These are phyloP conservation scores for Xylaria hypoxylon DNA, from an alignment of 2,329 filamentous ascomycete genomes.

Conservation along the genomic window DNA sequence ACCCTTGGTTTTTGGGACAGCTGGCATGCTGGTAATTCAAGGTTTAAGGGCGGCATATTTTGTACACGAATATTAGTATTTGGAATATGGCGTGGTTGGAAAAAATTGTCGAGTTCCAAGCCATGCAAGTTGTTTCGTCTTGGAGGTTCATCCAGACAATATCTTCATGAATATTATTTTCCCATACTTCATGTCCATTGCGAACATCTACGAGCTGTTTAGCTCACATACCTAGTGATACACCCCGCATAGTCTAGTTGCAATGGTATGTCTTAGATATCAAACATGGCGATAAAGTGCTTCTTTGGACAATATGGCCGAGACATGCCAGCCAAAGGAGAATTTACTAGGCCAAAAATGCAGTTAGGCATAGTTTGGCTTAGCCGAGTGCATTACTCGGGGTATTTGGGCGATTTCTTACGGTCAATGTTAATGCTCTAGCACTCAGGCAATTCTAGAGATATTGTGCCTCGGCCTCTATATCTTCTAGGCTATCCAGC, in stretches of 20 bases:
- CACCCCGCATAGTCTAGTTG: conserved; percentile 36
- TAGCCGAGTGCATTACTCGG: conserved; percentile 4
- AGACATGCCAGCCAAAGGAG: conserved; percentile 40
- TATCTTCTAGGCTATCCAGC: neutral
- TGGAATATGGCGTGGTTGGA: conserved; percentile 10
- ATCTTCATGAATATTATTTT: neutral
- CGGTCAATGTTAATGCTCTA: neutral
- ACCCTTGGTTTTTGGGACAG: too few relatives aligned
- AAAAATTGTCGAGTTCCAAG: neutral
- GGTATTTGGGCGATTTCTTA: too few relatives aligned
- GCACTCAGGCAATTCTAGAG: neutral
- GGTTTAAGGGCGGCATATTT: neutral
- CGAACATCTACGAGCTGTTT: neutral
- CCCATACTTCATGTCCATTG: neutral
- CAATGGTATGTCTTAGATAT: conserved; percentile 37
- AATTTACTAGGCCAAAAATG: conserved; percentile 10
- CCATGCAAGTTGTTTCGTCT: neutral
- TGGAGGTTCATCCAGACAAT: neutral
- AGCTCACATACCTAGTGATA: conserved; percentile 4
- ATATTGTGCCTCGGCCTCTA: neutral
- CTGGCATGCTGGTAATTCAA: too few relatives aligned
- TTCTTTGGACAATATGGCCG: conserved; percentile 40
- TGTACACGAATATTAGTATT: conserved; percentile 20
- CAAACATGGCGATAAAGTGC: conserved; percentile 20
- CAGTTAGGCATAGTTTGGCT: neutral